A percentile compares a stretch with the other conserved stretches of the same genome.
Conservation (phyloP, 495 filamentous ascomycete species). For the Lasiosphaeria miniovina region DNA sequence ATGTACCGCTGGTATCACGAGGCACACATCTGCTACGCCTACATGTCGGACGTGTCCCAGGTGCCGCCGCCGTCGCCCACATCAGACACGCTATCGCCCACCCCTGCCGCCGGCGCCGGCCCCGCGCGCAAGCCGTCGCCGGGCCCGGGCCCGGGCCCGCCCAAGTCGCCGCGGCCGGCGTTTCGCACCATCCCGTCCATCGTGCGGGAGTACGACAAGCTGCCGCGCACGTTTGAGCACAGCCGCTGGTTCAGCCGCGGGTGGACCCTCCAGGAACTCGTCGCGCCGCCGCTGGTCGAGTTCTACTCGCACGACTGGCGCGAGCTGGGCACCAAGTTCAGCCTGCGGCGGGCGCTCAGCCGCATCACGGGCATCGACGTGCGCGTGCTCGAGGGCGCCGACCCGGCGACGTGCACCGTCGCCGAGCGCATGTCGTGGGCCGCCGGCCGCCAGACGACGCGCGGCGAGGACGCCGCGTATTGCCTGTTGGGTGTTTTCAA, state of each 20-base stretch:
- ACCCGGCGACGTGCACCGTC: slow-evolving; percentile 21
- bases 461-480: slow-evolving; percentile 16
- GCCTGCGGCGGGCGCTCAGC: slow-evolving; percentile 15
- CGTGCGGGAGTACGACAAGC: slow-evolving; percentile 23
- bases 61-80: not conserved
- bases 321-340: slow-evolving; percentile 19
- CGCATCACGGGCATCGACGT: slow-evolving; percentile 22
- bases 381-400: slow-evolving; percentile 21
- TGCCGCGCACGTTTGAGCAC: slow-evolving; percentile 24
- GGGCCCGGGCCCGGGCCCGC: no score
- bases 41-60: slow-evolving; percentile 24
- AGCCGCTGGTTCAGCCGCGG: not conserved
- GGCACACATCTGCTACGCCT: slow-evolving; percentile 27
- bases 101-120: not conserved
- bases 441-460: slow-evolving; percentile 12
- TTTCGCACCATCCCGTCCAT: slow-evolving; percentile 17
- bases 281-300: not conserved
- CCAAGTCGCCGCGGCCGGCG: not conserved
- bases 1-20: slow-evolving; percentile 39
- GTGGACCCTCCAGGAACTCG: not conserved
- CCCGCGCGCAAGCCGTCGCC: no score
- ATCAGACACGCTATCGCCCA: not conserved
- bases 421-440: slow-evolving; percentile 23
- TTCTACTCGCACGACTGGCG: slow-evolving; percentile 1
- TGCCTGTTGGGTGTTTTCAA: slow-evolving; percentile 19